phyloP scores from a whole-genome alignment of 192 early-diverging fungal species.

The Linnemannia elongata region DNA sequence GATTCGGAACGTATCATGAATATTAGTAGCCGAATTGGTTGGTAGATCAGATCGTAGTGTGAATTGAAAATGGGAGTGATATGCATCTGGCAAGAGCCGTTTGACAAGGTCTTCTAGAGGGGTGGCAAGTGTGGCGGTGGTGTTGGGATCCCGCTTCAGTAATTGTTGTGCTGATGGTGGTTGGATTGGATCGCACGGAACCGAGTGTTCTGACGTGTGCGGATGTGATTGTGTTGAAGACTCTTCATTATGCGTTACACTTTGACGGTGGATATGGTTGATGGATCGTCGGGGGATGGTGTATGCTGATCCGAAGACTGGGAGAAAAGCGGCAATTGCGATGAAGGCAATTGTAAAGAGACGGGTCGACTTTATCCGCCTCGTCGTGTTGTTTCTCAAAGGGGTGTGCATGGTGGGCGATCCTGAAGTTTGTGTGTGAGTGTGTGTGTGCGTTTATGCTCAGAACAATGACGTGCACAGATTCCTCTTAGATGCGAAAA shows the following conservation, averaged over 20 bases:
- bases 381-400: neutral
- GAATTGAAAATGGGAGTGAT: neutral
- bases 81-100: constrained; percentile 1
- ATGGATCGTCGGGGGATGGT: neutral
- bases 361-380: neutral
- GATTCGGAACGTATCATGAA: constrained; percentile 10
- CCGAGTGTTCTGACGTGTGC: neutral
- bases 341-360: neutral
- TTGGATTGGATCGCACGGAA: neutral
- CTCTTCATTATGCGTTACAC: no score
- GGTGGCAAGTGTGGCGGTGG: neutral
- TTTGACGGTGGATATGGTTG: neutral
- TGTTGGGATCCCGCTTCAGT: neutral
- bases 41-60: neutral
- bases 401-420: neutral
- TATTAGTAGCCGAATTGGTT: constrained; percentile 2
- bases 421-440: neutral
- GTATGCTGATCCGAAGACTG: neutral
- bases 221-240: neutral
- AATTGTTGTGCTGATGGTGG: neutral
- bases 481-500: neutral
- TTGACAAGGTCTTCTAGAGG: constrained; percentile 5
- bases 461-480: neutral
- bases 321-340: neutral
- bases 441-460: neutral